Evolutionary conservation across 1,139 yeast genomes (phyloP).

Genomic region (Taiozyma onychis): DNA sequence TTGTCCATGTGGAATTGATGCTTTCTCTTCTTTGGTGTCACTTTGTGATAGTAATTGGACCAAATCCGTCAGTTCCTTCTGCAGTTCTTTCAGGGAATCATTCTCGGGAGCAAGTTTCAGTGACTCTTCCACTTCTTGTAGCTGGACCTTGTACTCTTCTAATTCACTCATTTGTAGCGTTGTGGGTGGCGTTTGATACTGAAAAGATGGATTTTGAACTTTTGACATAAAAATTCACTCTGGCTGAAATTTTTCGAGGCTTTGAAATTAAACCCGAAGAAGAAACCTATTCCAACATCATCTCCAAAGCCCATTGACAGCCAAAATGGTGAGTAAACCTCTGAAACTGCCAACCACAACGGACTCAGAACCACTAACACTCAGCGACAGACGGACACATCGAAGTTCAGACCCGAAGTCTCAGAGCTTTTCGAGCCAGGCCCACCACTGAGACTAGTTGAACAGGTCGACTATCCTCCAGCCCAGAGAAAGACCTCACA

Average conservation of each 20-base stretch:
- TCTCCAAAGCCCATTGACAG: background rate
- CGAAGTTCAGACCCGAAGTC: constrained; percentile 59
- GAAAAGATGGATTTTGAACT: background rate
- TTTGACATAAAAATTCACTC: background rate
- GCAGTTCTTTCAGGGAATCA: constrained; percentile 25
- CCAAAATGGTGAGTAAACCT: background rate
- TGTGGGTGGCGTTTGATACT: background rate
- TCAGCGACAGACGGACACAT: constrained; percentile 29
- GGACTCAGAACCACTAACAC: background rate
- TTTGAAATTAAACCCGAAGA: background rate
- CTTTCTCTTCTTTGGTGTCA: constrained; percentile 3
- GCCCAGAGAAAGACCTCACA: constrained; percentile 37
- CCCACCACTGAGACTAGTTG: constrained; percentile 54
- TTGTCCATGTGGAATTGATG: background rate
- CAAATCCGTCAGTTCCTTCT: constrained; percentile 28
- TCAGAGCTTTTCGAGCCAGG: constrained; percentile 63
- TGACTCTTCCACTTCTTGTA: constrained; percentile 26
- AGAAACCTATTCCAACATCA: background rate
- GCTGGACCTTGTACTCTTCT: constrained; percentile 29
- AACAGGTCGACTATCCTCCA: constrained; percentile 52
- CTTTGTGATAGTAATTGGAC: constrained; percentile 24
- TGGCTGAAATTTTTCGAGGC: background rate
- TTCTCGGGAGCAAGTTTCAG: constrained; percentile 27
- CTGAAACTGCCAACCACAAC: no score
- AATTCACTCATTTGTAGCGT: constrained; percentile 21